These are phyloP conservation scores for Alternaria triticina DNA, from an alignment of 2,329 filamentous ascomycete genomes.

Conservation along the genomic window DNA sequence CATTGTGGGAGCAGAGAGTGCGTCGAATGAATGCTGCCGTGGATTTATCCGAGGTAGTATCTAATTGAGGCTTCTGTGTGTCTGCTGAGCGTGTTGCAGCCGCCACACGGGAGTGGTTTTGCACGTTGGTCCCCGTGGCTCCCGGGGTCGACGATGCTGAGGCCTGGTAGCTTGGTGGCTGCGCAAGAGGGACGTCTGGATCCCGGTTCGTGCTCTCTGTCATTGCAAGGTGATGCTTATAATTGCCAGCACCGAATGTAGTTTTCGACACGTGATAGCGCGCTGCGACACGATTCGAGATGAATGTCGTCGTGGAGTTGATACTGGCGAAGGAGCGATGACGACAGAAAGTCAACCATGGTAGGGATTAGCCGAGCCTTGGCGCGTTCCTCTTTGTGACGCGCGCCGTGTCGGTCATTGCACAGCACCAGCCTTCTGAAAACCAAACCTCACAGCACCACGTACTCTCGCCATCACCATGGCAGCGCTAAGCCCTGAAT, in stretches of 20 bases:
- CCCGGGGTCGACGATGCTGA: slow-evolving; percentile 17
- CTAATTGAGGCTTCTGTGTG: slow-evolving; percentile 32
- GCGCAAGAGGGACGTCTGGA: slow-evolving; percentile 25
- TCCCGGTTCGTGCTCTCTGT: slow-evolving; percentile 34
- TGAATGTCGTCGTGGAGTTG: slow-evolving; percentile 12
- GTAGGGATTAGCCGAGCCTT: slow-evolving; percentile 26
- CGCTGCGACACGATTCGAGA: slow-evolving; percentile 10
- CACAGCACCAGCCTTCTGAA: neutral
- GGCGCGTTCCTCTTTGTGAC: slow-evolving; percentile 11
- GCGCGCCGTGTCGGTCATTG: neutral
- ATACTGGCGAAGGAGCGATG: slow-evolving; percentile 12
- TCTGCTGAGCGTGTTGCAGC: slow-evolving; percentile 26
- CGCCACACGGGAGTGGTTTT: slow-evolving; percentile 23
- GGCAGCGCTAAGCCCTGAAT: slow-evolving; percentile 10
- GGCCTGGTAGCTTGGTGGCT: slow-evolving; percentile 28
- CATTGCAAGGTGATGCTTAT: slow-evolving; percentile 33
- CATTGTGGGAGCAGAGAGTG: slow-evolving; percentile 75
- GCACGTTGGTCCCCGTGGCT: slow-evolving; percentile 14
- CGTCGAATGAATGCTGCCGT: slow-evolving; percentile 82
- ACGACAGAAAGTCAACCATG: slow-evolving; percentile 21
- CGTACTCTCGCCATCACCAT: slow-evolving; percentile 6
- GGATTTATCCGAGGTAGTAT: slow-evolving; percentile 73
- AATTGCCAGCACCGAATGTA: slow-evolving; percentile 2
- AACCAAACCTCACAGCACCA: neutral
- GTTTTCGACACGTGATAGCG: slow-evolving; percentile 18